Base-by-base conservation (phyloP, 2,329 filamentous ascomycete species). In the Mariannaea sp. region DNA sequence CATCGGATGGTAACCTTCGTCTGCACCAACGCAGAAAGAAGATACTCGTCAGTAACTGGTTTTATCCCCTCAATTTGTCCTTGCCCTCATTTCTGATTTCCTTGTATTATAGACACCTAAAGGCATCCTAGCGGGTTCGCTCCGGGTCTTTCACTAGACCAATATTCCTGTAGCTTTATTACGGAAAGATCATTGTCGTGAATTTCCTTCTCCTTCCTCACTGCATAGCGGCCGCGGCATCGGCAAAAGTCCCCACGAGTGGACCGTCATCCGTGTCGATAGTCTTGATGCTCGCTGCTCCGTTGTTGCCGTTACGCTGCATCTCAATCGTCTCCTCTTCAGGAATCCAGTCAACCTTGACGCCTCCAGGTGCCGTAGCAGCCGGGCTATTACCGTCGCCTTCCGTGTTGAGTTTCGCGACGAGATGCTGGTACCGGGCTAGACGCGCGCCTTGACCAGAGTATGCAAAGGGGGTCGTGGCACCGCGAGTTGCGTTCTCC, bases 161-260 rank as follows among this genome's bases (percentile, higher is more conserved):
- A 19, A 20, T 22, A 35, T 33, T 9, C 26, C 44, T 13, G 20
- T 40, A 10, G 32, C 35, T 39, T 39, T n/a, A 45, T 48, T 13
- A 26, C 5, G 14, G 41, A 36, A 45, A 44, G 35, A 35, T 36
- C 29, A 45, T 53, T 5, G 33, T 54, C 45, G 16, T 20, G 49
- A 47, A 16, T 7, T 19, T 14, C 20, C 67, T 58, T 71, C 64
- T 73, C 72, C 72, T 7, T 19, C 19, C 20, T 68, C 58, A 71
- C 64, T 73, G 73, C 72, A 81, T 80, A 13, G 77, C 79, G 9
- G 77, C 77, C 17, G 80, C 81, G 17, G 82, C 82, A 64, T 85
- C 82, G 38, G 80, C 78, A 72, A 85, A 85, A 13, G 82, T 84
- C 36, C 82, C 82, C 12, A 85, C 80, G 33, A 85, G 75, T 39